Evolutionary conservation across 179 eudicot species (phyloP).

Genomic region (Sideroxylon spinosum): DNA sequence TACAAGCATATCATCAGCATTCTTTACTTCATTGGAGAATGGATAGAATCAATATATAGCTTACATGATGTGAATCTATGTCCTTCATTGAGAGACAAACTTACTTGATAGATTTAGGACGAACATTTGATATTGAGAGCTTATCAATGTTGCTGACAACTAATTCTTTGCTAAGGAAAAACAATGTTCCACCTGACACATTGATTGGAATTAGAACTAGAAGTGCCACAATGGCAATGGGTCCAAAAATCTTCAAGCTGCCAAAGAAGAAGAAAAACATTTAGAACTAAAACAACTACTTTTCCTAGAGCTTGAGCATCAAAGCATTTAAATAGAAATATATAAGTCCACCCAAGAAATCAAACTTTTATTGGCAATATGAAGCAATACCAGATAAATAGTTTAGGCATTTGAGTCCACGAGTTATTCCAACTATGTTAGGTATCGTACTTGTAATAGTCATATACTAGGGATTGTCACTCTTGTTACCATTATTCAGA

Average conservation of each 20-base stretch:
- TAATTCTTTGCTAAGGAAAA: slow-evolving; percentile 64
- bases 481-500: no score
- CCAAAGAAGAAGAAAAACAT: slow-evolving; percentile 17
- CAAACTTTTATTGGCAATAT: not conserved
- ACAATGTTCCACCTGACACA: slow-evolving; percentile 65
- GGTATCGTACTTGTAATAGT: no score
- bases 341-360: not conserved
- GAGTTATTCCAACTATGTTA: no score
- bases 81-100: slow-evolving; percentile 6
- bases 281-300: slow-evolving; percentile 4
- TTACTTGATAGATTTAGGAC: slow-evolving; percentile 68
- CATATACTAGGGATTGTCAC: no score
- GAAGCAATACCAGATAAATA: not conserved
- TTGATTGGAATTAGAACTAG: slow-evolving; percentile 79
- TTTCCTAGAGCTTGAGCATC: not conserved
- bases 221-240: slow-evolving; percentile 60
- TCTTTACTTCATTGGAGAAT: not conserved
- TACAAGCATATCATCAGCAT: not conserved
- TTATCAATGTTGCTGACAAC: slow-evolving; percentile 80
- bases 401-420: not conserved
- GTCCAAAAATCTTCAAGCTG: slow-evolving; percentile 81
- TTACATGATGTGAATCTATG: not conserved
- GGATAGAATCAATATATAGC: not conserved
- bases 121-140: slow-evolving; percentile 90
- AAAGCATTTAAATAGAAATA: not conserved